phyloP scores from a whole-genome alignment of 192 early-diverging fungal species.

The Phycomyces blakesleeanus region DNA sequence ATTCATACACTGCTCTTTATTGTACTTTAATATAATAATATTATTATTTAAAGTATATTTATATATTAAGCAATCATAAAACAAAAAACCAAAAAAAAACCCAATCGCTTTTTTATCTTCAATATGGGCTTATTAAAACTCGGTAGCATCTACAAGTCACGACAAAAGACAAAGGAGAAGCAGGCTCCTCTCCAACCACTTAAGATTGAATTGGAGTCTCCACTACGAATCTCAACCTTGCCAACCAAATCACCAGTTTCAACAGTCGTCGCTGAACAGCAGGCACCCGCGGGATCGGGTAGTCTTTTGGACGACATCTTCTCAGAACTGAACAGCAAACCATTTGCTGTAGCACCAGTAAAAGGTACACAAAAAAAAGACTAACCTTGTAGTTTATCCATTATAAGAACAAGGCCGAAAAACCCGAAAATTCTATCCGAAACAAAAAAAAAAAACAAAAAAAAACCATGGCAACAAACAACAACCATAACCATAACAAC shows the following conservation, averaged over 20 bases:
- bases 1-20: background rate
- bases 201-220: constrained; percentile 2
- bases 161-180: constrained; percentile 7
- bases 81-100: too few species aligned
- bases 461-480: too few species aligned
- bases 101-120: too few species aligned
- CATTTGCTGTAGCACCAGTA: background rate
- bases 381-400: background rate
- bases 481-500: too few species aligned
- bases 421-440: background rate
- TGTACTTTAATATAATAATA: too few species aligned
- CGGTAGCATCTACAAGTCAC: constrained; percentile 18
- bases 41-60: too few species aligned
- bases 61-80: too few species aligned
- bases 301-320: constrained; percentile 31
- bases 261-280: background rate
- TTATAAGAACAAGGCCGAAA: too few species aligned
- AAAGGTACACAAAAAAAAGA: constrained; percentile 9
- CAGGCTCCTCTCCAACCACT: background rate
- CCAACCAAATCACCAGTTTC: background rate
- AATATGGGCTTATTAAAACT: constrained; percentile 19
- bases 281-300: constrained; percentile 4
- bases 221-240: background rate
- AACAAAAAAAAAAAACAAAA: too few species aligned
- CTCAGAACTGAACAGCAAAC: constrained; percentile 16